These are phyloP conservation scores for Lodderomyces jiufengensis DNA, from an alignment of 1,139 yeast species.

Conservation along the genomic window DNA sequence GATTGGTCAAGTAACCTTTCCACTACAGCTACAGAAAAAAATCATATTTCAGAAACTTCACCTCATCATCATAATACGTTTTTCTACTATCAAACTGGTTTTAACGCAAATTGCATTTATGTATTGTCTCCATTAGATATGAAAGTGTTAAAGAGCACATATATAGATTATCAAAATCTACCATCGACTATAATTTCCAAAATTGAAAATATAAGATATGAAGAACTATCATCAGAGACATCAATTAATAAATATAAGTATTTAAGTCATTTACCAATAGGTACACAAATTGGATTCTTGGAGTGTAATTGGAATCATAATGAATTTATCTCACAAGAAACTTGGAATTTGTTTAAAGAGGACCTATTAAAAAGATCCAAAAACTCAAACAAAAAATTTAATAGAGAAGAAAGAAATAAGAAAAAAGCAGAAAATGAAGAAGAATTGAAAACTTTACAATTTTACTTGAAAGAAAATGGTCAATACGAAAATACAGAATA, in stretches of 20 bases:
- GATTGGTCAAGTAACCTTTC: slow-evolving; percentile 26
- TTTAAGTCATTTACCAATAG: slow-evolving; percentile 76
- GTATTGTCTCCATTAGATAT: slow-evolving; percentile 79
- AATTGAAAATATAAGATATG: slow-evolving; percentile 68
- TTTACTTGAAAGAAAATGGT: slow-evolving; percentile 56
- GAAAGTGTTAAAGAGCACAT: slow-evolving; percentile 62
- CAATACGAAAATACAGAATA: slow-evolving; percentile 19
- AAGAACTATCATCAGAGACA: slow-evolving; percentile 52
- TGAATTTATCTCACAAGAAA: slow-evolving; percentile 42
- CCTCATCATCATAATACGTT: slow-evolving; percentile 11
- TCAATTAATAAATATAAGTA: slow-evolving; percentile 66
- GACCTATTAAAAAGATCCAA: slow-evolving; percentile 63
- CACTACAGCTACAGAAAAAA: background rate
- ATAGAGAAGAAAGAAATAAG: slow-evolving; percentile 64
- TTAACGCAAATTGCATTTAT: slow-evolving; percentile 60
- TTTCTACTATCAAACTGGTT: slow-evolving; percentile 65
- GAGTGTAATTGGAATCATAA: slow-evolving; percentile 77
- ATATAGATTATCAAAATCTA: slow-evolving; percentile 55
- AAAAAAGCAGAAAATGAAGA: slow-evolving; percentile 58
- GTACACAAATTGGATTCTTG: slow-evolving; percentile 77
- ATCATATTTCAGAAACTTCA: background rate
- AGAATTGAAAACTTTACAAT: slow-evolving; percentile 55
- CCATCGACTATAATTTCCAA: slow-evolving; percentile 62
- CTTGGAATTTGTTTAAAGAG: slow-evolving; percentile 52
- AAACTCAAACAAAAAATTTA: slow-evolving; percentile 48